Conservation (phyloP, 139 green algal genomes). For the Pseudopediastrum boryanum region DNA sequence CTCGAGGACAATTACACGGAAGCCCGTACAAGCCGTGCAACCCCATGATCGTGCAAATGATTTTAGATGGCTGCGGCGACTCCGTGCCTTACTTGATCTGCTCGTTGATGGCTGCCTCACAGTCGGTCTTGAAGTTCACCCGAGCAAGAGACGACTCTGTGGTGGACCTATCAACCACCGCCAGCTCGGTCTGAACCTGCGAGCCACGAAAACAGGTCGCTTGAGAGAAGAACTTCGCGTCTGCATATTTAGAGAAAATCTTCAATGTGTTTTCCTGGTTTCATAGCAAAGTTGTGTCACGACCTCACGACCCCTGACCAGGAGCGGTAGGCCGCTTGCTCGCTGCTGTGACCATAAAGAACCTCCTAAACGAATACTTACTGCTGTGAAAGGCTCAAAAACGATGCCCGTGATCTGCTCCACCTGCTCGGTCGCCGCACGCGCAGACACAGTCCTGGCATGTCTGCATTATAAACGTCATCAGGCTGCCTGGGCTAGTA, state of each 20-base stretch:
- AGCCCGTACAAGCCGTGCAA: too few species aligned
- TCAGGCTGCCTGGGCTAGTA: too few species aligned
- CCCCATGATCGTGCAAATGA: too few species aligned
- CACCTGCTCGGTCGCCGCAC: constrained; percentile 18
- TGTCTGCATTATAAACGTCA: too few species aligned
- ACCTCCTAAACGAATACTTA: constrained; percentile 39
- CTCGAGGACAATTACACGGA: background rate
- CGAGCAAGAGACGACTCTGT: constrained; percentile 73
- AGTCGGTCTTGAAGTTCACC: constrained; percentile 61
- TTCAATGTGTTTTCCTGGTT: too few species aligned
- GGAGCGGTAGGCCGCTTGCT: too few species aligned
- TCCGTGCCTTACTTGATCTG: constrained; percentile 92
- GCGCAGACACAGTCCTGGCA: constrained; percentile 1
- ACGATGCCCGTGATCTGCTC: constrained; percentile 63
- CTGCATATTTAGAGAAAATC: too few species aligned
- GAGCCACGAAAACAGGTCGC: too few species aligned
- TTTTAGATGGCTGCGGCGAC: background rate
- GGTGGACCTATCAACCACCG: constrained; percentile 68
- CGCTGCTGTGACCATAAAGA: too few species aligned
- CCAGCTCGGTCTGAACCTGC: constrained; percentile 68
- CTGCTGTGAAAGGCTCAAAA: constrained; percentile 82
- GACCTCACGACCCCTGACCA: too few species aligned
- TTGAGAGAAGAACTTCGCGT: too few species aligned
- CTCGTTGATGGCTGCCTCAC: constrained; percentile 93
- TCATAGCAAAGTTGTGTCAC: too few species aligned